Evolutionary conservation across 805 yeast genomes (phyloP).

Genomic region (Diddensiella transvaalensis): DNA sequence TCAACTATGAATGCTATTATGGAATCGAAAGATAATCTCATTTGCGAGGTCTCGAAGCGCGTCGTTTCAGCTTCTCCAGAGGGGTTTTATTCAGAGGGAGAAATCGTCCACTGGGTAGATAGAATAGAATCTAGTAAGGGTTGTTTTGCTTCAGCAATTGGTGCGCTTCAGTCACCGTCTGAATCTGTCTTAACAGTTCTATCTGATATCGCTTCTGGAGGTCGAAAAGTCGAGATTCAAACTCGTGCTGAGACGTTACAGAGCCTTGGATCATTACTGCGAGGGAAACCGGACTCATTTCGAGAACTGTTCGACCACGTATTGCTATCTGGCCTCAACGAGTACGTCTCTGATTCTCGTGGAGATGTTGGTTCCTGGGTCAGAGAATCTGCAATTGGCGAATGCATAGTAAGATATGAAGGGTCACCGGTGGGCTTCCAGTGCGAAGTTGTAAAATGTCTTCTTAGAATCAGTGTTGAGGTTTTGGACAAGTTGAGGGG

Average conservation of each 20-base stretch:
- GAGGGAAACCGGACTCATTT: neutral
- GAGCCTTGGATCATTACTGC: neutral
- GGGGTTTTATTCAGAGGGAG: neutral
- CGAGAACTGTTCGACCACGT: neutral
- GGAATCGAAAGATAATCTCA: constrained; percentile 5
- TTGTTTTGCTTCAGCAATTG: constrained; percentile 4
- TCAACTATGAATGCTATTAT: neutral
- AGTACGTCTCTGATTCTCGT: constrained; percentile 71
- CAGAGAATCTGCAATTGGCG: constrained; percentile 47
- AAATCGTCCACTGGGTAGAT: constrained; percentile 2
- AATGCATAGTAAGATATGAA: constrained; percentile 25
- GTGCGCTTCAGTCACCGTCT: neutral
- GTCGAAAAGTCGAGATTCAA: neutral
- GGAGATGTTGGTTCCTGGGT: constrained; percentile 92
- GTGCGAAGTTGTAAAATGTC: constrained; percentile 17
- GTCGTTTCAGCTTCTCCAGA: neutral
- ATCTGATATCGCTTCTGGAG: neutral
- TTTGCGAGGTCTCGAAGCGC: neutral
- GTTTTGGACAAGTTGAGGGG: constrained; percentile 52
- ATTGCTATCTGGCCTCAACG: constrained; percentile 51
- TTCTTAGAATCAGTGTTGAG: constrained; percentile 62
- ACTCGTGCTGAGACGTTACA: constrained; percentile 5
- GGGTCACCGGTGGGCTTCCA: constrained; percentile 4
- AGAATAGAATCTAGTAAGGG: constrained; percentile 1
- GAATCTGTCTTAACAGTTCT: neutral